These are phyloP conservation scores for Metschnikowia dekortorum DNA, from an alignment of 805 yeast genomes.

Conservation along the genomic window DNA sequence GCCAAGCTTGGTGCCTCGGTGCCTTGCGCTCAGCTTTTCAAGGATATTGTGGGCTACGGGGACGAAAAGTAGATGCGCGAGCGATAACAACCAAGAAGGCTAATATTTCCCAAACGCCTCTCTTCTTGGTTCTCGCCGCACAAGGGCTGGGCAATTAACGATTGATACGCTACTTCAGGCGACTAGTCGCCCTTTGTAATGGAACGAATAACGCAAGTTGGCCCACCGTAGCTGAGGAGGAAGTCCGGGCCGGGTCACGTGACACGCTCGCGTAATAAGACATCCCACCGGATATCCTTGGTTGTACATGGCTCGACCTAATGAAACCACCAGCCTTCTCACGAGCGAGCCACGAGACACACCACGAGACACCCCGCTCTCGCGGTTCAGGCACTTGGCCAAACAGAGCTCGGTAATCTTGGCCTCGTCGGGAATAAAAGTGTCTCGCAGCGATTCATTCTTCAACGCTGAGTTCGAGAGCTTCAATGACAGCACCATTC, in stretches of 20 bases:
- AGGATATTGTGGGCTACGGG: conserved; percentile 61
- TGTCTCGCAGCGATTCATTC: conserved; percentile 30
- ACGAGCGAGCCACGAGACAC: conserved; percentile 1
- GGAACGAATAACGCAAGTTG: background rate
- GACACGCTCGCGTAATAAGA: background rate
- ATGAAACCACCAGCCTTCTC: conserved; percentile 2
- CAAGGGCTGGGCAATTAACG: conserved; percentile 1
- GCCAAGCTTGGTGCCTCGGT: conserved; percentile 79
- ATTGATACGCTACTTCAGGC: background rate
- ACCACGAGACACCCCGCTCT: conserved; percentile 3
- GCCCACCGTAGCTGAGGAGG: background rate
- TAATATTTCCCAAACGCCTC: background rate
- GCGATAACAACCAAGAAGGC: background rate
- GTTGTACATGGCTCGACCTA: background rate
- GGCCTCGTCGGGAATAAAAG: conserved; percentile 37
- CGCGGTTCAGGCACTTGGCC: conserved; percentile 5
- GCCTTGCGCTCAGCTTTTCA: conserved; percentile 73
- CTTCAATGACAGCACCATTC: conserved; percentile 15
- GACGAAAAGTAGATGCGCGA: conserved; percentile 13
- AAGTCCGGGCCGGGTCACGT: background rate
- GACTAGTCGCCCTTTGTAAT: background rate
- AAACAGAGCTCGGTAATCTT: conserved; percentile 35
- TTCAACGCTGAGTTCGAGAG: conserved; percentile 22
- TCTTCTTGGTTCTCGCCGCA: conserved; percentile 1
- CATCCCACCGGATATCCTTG: background rate